These are phyloP conservation scores for Coix lacrymajobi DNA, from an alignment of 176 grass and related monocot genomes.

Conservation along the genomic window DNA sequence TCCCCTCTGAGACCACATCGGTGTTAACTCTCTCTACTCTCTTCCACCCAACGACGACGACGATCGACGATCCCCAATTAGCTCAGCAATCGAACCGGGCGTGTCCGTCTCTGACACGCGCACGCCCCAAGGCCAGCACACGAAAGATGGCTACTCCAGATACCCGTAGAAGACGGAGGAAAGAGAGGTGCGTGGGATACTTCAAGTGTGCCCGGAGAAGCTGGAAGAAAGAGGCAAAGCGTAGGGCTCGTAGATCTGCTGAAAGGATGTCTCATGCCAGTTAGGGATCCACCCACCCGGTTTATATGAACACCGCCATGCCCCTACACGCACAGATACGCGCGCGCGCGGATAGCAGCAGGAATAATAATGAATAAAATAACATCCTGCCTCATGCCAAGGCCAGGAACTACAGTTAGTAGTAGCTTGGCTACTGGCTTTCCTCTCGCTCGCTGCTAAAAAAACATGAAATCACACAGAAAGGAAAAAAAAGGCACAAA, in stretches of 20 bases:
- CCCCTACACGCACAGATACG: constrained; percentile 9
- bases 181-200: background rate
- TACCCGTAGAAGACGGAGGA: constrained; percentile 49
- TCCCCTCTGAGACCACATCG: constrained; percentile 5
- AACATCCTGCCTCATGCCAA: background rate
- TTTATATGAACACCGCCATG: constrained; percentile 48
- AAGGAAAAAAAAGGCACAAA: background rate
- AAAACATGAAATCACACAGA: constrained; percentile 14
- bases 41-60: no score
- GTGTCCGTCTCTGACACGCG: background rate
- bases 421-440: constrained; percentile 11
- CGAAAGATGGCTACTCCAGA: constrained; percentile 17
- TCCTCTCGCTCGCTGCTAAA: background rate
- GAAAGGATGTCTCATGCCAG: constrained; percentile 36
- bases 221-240: constrained; percentile 43
- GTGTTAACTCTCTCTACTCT: constrained; percentile 7
- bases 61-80: background rate
- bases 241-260: constrained; percentile 45
- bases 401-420: constrained; percentile 7
- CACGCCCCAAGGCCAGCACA: background rate
- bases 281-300: constrained; percentile 27
- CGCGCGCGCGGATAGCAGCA: background rate
- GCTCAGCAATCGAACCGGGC: background rate
- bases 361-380: no score
- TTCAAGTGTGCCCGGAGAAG: constrained; percentile 23